Base-by-base conservation (phyloP, 352 stramenopile genomes). In the Phytophthora ohioensis region DNA sequence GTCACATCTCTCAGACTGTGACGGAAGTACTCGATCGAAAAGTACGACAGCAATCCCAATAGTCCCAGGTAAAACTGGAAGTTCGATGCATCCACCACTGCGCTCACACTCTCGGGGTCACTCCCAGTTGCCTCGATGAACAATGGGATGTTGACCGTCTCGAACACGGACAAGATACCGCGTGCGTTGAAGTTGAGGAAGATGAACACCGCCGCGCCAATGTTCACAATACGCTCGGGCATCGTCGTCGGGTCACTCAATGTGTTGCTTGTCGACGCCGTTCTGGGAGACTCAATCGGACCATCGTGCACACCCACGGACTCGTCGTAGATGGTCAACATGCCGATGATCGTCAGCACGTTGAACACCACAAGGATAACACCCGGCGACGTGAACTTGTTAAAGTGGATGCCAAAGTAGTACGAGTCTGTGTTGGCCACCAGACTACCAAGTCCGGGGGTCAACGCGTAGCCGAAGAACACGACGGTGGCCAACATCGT, bases 31-130 rank as follows among this genome's bases (percentile, higher is more conserved):
- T 93, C 85, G 35, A 93, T 91, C 51, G 84, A 85, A 45, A 91
- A 86, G 61, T 93, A 93, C 13, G 81, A 81, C 43, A 93, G 35
- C 43, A 93, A 57, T 3, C 85, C 85, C 9, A 93, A 64, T 15
- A 91, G 56, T 12, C 85, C 85, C 3, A 91, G 59, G 64, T 93
- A 88, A 57, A 93, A 91, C 67, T 93, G 85, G 71, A 91, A 93
- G 32, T 88, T 91, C 51, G 85, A 91, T 6, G 85, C 84, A 41
- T 63, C 73, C 32, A 88, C 67, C 32, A 93, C 82, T 0, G 85
- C 74, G 6, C 71, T 75, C 9, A 79, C 69, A 49, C 78, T 88
- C 8, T 72, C 64, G 0, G 83, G 82, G 34, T 88, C 82, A 35
- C 80, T 81, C 2, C 79, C 80, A 9, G 81, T 91, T 27, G 87